Evolutionary conservation across 2,329 filamentous ascomycete genomes (phyloP).

Genomic region (Bipolaris bicolor): DNA sequence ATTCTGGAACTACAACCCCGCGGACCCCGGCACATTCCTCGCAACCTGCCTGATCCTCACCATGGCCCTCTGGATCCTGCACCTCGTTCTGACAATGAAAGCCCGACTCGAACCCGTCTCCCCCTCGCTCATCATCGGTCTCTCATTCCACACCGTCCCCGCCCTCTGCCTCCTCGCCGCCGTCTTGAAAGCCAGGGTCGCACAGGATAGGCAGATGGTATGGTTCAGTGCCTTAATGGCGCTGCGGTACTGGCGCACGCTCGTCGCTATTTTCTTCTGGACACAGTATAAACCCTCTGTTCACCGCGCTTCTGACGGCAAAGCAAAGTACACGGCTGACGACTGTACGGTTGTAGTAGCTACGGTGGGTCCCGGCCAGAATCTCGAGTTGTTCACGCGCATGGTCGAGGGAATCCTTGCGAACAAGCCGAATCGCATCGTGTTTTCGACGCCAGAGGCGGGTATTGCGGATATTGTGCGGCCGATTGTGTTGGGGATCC

Average conservation of each 20-base stretch:
- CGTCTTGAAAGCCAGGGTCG: slow-evolving; percentile 1
- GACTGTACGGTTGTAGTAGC: slow-evolving; percentile 32
- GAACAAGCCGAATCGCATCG: slow-evolving; percentile 21
- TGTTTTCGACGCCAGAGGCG: slow-evolving; percentile 27
- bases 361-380: slow-evolving; percentile 23
- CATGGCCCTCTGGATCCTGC: background rate
- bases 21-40: background rate
- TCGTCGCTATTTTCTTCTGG: slow-evolving; percentile 26
- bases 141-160: slow-evolving; percentile 22
- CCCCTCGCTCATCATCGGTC: background rate
- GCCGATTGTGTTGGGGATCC: background rate
- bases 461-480: slow-evolving; percentile 7
- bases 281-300: slow-evolving; percentile 19
- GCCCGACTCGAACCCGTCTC: background rate
- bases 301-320: background rate
- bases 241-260: slow-evolving; percentile 31
- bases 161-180: slow-evolving; percentile 11
- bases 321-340: background rate
- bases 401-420: slow-evolving; percentile 21
- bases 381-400: slow-evolving; percentile 11
- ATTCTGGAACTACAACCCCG: background rate
- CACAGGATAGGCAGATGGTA: slow-evolving; percentile 9
- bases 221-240: slow-evolving; percentile 22
- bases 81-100: background rate
- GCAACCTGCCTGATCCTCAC: background rate